Percentiles rank a stretch among this genome's conserved stretches.
Evolutionary conservation across 1,139 yeast species (phyloP).

Genomic region (Taphrina confusa): DNA sequence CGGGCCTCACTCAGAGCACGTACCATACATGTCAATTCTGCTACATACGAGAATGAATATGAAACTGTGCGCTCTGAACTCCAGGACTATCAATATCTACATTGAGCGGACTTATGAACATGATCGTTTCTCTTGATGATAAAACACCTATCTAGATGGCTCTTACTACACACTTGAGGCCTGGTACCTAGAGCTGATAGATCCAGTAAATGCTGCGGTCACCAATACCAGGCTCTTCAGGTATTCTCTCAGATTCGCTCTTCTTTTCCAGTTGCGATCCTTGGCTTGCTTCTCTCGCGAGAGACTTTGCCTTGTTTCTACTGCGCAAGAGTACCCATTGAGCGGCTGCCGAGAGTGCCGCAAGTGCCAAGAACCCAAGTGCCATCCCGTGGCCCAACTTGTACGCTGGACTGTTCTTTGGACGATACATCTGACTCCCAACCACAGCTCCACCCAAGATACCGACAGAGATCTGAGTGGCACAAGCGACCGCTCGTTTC

Average conservation of each 20-base stretch:
- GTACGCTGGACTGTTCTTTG: conserved; percentile 46
- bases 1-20: no score
- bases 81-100: no score
- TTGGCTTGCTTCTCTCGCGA: not conserved
- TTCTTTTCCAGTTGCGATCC: not conserved
- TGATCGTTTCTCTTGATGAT: no score
- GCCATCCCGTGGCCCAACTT: conserved; percentile 46
- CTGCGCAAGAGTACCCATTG: not conserved
- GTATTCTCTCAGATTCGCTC: not conserved
- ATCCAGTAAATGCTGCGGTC: conserved; percentile 13
- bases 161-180: no score
- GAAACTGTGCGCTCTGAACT: no score
- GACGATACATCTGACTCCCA: conserved; percentile 48
- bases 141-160: no score
- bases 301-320: not conserved
- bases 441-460: conserved; percentile 49
- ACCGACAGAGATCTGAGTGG: conserved; percentile 50
- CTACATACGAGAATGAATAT: no score
- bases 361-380: conserved; percentile 37
- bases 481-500: conserved; percentile 51
- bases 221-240: not conserved
- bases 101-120: no score
- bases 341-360: not conserved
- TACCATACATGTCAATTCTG: no score
- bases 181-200: not conserved